A percentile compares a stretch with the other conserved stretches of the same genome.
phyloP scores from a whole-genome alignment of 768 basidiomycete genomes.

The Russula dissimulans region DNA sequence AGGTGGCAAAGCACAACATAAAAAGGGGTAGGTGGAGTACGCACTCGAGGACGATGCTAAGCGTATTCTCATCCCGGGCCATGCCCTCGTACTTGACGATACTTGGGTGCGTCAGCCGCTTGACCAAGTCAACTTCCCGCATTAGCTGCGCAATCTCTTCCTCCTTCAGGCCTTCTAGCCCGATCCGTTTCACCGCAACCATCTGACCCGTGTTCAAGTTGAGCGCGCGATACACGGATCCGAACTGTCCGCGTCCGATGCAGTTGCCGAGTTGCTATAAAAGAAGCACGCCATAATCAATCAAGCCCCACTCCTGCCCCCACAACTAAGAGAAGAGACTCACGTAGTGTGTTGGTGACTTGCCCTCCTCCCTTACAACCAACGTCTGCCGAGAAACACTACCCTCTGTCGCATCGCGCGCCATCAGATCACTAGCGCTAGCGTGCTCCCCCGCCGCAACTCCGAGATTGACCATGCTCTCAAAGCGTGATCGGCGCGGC shows the following conservation, averaged over 20 bases:
- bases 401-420: conserved; percentile 56
- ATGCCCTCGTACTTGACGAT: conserved; percentile 98
- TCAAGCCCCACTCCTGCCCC: background rate
- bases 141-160: conserved; percentile 85
- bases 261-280: conserved; percentile 92
- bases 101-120: conserved; percentile 84
- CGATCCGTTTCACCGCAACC: conserved; percentile 98
- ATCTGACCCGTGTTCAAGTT: conserved; percentile 92
- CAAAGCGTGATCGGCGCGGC: conserved; percentile 53
- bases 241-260: conserved; percentile 95
- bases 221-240: conserved; percentile 88
- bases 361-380: conserved; percentile 73
- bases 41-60: conserved; percentile 92
- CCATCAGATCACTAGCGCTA: conserved; percentile 57
- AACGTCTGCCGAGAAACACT: conserved; percentile 57
- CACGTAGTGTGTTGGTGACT: conserved; percentile 72
- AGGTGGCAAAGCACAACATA: background rate
- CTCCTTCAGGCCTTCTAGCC: conserved; percentile 83
- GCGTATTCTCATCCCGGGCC: conserved; percentile 76
- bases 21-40: conserved; percentile 26
- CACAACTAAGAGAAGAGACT: conserved; percentile 25
- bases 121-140: conserved; percentile 90
- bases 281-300: background rate
- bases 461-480: conserved; percentile 61
- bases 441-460: conserved; percentile 37